Evolutionary conservation across 805 yeast species (phyloP), one percentile per base, ranked within the genome.

Genomic region (Osmozyma mogii): DNA sequence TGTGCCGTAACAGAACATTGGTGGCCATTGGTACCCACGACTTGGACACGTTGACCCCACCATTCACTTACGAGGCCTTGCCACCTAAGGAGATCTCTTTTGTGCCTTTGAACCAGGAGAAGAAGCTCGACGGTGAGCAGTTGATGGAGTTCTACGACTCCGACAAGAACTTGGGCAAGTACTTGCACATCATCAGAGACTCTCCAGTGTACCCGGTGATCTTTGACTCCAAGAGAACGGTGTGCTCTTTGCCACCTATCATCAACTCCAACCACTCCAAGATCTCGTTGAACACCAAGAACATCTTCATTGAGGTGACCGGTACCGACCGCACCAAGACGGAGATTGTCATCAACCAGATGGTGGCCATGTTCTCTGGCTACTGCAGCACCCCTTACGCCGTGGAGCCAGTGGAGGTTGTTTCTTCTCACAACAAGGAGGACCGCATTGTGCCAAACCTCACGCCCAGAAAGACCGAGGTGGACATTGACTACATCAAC

Each of bases 1-100:
- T 92, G 50, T 89, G 98, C 61, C 89, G 99, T 68, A 84, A 89
- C 61, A 84, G 99, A 72, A 80, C 95, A 19, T 72, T 92, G 45
- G 98, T 92, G 33, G 97, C 98, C 29, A 87, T 89, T 71, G 99
- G 99, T 49, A 92, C 99, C 31, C 99, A 92, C 52, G 97, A 92
- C 58, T 68, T 80, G 38, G 94, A 84, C 55, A 74, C 81, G 27
- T 61, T 89, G 43, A 54, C 71, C 22, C 82, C 84, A 16, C 94
- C 95, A 36, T 85, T 92, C 64, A 74, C 84, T 32, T 92, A 85
- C 65, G 84, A 80, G 52, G 96, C 92, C 24, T 63, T 82, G 42
- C 66, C 75, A 31, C 96, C 96, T 35, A 62, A 70, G 42, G 87
- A 83, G 25, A 57, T 92, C 54, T 67, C 72, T 38, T 88, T 83